These are phyloP conservation scores for Niebla homalea DNA, from an alignment of 495 filamentous ascomycete genomes.

Conservation along the genomic window DNA sequence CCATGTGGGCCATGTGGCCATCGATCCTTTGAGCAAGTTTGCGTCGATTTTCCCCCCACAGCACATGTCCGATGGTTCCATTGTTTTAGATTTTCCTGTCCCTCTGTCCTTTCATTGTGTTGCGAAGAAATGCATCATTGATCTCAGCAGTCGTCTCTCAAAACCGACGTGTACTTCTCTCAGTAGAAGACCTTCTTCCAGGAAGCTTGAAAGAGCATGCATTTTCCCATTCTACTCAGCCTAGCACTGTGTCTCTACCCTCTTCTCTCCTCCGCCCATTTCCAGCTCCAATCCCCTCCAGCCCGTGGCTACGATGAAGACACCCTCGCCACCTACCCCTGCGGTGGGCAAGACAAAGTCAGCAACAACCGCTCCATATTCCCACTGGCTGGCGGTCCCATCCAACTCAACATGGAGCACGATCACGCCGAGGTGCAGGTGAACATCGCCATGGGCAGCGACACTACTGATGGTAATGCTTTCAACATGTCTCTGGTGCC, in stretches of 20 bases:
- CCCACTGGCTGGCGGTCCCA: slow-evolving; percentile 32
- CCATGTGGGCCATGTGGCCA: too few relatives aligned
- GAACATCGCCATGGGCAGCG: slow-evolving; percentile 40
- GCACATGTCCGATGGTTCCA: too few relatives aligned
- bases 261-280: slow-evolving; percentile 42
- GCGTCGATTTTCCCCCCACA: too few relatives aligned
- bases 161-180: neutral
- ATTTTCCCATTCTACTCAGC: slow-evolving; percentile 1
- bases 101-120: too few relatives aligned
- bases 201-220: neutral
- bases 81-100: neutral
- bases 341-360: slow-evolving; percentile 39
- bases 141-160: neutral
- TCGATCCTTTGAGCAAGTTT: too few relatives aligned
- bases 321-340: slow-evolving; percentile 38
- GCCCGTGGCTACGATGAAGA: slow-evolving; percentile 42
- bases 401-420: slow-evolving; percentile 45
- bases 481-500: slow-evolving; percentile 42
- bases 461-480: slow-evolving; percentile 27
- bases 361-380: slow-evolving; percentile 37
- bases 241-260: slow-evolving; percentile 22
- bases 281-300: slow-evolving; percentile 42
- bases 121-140: too few relatives aligned
- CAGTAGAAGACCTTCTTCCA: neutral
- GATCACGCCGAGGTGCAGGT: slow-evolving; percentile 41